These are phyloP conservation scores for Yarrowia osloensis DNA, from an alignment of 805 yeast species.

Conservation along the genomic window DNA sequence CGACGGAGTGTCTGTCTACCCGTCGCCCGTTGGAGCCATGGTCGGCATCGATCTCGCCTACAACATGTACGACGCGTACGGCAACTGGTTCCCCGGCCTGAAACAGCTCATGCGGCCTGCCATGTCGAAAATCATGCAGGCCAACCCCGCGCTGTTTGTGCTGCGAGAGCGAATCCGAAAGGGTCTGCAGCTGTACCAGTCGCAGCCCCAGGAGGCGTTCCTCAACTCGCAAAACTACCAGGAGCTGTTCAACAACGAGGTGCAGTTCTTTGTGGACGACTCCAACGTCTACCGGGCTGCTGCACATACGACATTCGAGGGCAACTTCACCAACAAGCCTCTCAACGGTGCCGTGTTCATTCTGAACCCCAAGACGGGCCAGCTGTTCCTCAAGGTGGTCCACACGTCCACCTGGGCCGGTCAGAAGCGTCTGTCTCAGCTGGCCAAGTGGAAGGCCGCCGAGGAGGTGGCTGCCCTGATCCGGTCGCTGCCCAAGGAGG, in stretches of 20 bases:
- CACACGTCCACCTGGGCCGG: conserved; percentile 98
- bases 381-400: conserved; percentile 80
- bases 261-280: conserved; percentile 87
- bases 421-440: conserved; percentile 86
- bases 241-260: conserved; percentile 81
- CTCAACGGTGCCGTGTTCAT: conserved; percentile 91
- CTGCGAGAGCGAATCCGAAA: conserved; percentile 91
- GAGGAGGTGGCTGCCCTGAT: conserved; percentile 94
- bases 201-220: conserved; percentile 90
- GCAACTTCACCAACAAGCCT: conserved; percentile 88
- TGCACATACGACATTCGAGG: conserved; percentile 88
- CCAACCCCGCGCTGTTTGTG: conserved; percentile 90
- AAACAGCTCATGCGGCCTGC: conserved; percentile 89
- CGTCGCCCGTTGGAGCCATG: conserved; percentile 90
- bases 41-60: conserved; percentile 91
- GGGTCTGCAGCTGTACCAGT: conserved; percentile 88
- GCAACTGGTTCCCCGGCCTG: conserved; percentile 96
- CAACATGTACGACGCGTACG: conserved; percentile 94
- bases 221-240: conserved; percentile 87
- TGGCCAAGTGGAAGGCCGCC: conserved; percentile 98
- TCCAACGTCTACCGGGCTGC: conserved; percentile 91
- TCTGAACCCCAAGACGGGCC: conserved; percentile 83
- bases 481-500: conserved; percentile 85
- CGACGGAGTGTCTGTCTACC: conserved; percentile 81
- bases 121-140: conserved; percentile 89